A percentile compares a stretch with the other conserved stretches of the same genome.
These are phyloP conservation scores for Phlebopus sp. DNA, from an alignment of 1,284 basidiomycete genomes.

Conservation along the genomic window DNA sequence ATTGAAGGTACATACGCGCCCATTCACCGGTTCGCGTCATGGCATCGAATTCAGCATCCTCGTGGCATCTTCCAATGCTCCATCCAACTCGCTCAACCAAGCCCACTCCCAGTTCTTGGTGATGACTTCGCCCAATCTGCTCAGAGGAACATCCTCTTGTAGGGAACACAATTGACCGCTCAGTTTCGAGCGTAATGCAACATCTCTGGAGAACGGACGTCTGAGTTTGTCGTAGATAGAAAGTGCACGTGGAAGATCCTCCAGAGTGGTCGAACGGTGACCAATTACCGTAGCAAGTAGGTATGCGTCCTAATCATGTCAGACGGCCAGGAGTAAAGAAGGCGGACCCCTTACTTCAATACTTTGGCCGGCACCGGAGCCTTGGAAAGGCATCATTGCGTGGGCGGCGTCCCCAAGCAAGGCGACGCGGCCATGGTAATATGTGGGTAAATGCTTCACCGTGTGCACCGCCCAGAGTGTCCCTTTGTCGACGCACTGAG, in stretches of 20 bases:
- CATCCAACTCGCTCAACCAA: constrained; percentile 28
- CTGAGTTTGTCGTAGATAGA: constrained; percentile 42
- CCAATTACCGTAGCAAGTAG: constrained; percentile 44
- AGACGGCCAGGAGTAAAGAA: not conserved
- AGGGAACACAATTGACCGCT: constrained; percentile 18
- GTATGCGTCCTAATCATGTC: constrained; percentile 33
- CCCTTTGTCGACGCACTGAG: constrained; percentile 37
- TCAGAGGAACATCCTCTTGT: constrained; percentile 16
- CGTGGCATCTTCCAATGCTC: constrained; percentile 19
- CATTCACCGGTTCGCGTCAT: not conserved
- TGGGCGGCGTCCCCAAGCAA: constrained; percentile 59
- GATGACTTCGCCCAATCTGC: constrained; percentile 14
- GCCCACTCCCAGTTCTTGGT: constrained; percentile 29
- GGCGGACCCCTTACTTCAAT: constrained; percentile 43
- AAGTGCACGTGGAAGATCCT: constrained; percentile 36
- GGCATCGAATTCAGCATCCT: constrained; percentile 12
- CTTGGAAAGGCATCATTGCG: constrained; percentile 54
- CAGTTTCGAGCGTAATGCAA: constrained; percentile 17
- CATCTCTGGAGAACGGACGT: constrained; percentile 37
- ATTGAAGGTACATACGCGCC: no score
- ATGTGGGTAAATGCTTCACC: constrained; percentile 39
- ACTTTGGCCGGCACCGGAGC: constrained; percentile 53
- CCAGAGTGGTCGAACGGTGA: constrained; percentile 35
- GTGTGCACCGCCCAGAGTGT: constrained; percentile 51
- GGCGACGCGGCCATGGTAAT: constrained; percentile 39